A percentile compares a stretch with the other conserved stretches of the same genome.
Evolutionary conservation across 805 yeast species (phyloP).

Genomic region (Teunomyces gatunensis): DNA sequence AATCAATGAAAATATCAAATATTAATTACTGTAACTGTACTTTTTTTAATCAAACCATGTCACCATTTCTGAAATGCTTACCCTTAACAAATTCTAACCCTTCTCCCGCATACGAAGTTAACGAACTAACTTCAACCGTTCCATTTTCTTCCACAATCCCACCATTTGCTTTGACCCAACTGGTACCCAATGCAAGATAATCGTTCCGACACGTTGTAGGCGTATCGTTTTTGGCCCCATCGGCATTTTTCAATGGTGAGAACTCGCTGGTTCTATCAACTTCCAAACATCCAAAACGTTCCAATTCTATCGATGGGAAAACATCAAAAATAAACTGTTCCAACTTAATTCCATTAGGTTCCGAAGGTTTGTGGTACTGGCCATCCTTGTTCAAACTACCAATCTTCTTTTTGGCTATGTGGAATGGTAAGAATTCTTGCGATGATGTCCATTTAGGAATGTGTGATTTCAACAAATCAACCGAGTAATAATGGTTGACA

Average conservation of each 20-base stretch:
- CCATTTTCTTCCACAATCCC: slow-evolving; percentile 50
- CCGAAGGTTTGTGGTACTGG: slow-evolving; percentile 55
- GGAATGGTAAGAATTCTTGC: slow-evolving; percentile 77
- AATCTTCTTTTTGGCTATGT: slow-evolving; percentile 89
- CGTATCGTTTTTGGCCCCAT: slow-evolving; percentile 77
- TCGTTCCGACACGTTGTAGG: slow-evolving; percentile 77
- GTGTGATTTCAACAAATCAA: slow-evolving; percentile 58
- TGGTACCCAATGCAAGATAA: slow-evolving; percentile 62
- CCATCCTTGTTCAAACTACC: slow-evolving; percentile 53
- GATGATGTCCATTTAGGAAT: slow-evolving; percentile 71
- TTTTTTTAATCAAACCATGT: slow-evolving; percentile 15
- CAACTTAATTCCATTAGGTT: slow-evolving; percentile 87
- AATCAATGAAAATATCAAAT: not conserved
- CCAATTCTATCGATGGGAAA: slow-evolving; percentile 71
- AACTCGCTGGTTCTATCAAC: slow-evolving; percentile 84
- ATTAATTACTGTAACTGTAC: not conserved
- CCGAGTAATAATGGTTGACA: slow-evolving; percentile 93
- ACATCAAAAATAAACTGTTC: slow-evolving; percentile 98
- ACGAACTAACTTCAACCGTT: slow-evolving; percentile 74
- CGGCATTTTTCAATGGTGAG: slow-evolving; percentile 90
- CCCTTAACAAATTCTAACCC: slow-evolving; percentile 59
- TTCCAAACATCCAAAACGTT: slow-evolving; percentile 85
- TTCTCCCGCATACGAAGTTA: slow-evolving; percentile 74
- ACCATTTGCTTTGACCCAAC: slow-evolving; percentile 75
- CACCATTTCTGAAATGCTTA: slow-evolving; percentile 34